Base-by-base conservation (phyloP, 2,329 filamentous ascomycete species). In the Hirsutella minnesotensis region DNA sequence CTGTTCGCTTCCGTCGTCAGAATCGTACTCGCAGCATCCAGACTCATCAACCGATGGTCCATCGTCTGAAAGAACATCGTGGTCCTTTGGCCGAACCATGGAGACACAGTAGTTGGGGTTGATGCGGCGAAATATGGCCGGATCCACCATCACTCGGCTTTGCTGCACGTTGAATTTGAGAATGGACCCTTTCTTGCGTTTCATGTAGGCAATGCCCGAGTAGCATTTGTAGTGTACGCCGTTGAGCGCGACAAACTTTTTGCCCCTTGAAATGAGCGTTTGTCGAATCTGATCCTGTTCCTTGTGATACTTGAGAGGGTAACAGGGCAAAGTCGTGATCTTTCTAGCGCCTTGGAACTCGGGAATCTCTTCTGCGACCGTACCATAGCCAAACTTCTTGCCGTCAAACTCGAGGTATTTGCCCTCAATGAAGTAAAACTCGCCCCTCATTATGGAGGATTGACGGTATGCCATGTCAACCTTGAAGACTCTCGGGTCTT, bases 341-440 rank as follows among this genome's bases (percentile, higher is more conserved):
- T 86, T 89, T 47, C 81, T 76, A 13, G 83, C 77, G 0, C 88
- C 88, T 46, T 85, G 83, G 69, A 95, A 95, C 3, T 77, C 69
- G 7, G 73, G 63, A 12, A 95, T 78, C 40, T 88, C 79, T 31
- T 79, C 75, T 10, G 77, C 69, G 55, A 86, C 77, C 40, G 69
- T 78, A 15, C 84, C 85, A 53, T 83, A 81, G 3, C 87, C 88
- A 56, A 89, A 94, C 7, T 75, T 72, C 57, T 94, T 94, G 44
- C 88, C 89, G 52, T 95, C 86, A 47, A 87, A 94, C 54, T 94
- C 87, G 21, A 95, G 73, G 51, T 92, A 94, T 58, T 71, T 73
- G 19, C 82, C 86, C 50, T 90, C 83, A 13, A 95, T 71, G 50
- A 71, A 75, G 62, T 89, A 94, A 63, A 76, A 90, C 16, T 81